A percentile compares a stretch with the other conserved stretches of the same genome.
Conservation (phyloP, 768 basidiomycete species). For the Lactarius psammicola region DNA sequence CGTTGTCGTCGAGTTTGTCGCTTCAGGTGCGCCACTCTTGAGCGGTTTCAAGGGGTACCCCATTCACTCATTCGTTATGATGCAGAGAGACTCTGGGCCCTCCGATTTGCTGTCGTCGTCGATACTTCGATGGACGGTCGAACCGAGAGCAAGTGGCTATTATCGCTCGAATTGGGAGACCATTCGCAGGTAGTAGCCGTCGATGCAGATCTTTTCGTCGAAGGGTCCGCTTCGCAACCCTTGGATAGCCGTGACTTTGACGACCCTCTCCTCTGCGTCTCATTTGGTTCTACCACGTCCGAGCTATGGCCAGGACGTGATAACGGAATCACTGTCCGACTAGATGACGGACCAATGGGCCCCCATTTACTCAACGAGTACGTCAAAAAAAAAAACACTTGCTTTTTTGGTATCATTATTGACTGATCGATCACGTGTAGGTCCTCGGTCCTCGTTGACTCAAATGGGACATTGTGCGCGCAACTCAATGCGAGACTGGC, state of each 20-base stretch:
- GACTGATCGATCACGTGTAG: slow-evolving; percentile 20
- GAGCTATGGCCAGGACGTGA: slow-evolving; percentile 11
- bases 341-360: slow-evolving; percentile 19
- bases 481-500: slow-evolving; percentile 31
- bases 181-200: slow-evolving; percentile 46
- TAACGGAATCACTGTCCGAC: slow-evolving; percentile 5
- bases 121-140: slow-evolving; percentile 13
- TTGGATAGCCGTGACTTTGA: not conserved
- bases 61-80: not conserved
- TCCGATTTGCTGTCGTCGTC: slow-evolving; percentile 42
- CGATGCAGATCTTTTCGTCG: slow-evolving; percentile 15
- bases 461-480: slow-evolving; percentile 30
- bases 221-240: not conserved
- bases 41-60: not conserved
- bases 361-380: slow-evolving; percentile 53
- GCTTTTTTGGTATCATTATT: not conserved
- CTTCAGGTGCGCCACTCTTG: slow-evolving; percentile 42
- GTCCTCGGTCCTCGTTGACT: slow-evolving; percentile 32
- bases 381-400: slow-evolving; percentile 32
- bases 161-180: slow-evolving; percentile 54
- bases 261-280: not conserved
- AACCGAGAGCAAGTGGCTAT: slow-evolving; percentile 43
- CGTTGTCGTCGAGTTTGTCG: slow-evolving; percentile 66
- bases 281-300: not conserved
- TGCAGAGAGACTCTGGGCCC: slow-evolving; percentile 56